Conservation (phyloP, 768 basidiomycete genomes). For the Lactarius deliciosus region DNA sequence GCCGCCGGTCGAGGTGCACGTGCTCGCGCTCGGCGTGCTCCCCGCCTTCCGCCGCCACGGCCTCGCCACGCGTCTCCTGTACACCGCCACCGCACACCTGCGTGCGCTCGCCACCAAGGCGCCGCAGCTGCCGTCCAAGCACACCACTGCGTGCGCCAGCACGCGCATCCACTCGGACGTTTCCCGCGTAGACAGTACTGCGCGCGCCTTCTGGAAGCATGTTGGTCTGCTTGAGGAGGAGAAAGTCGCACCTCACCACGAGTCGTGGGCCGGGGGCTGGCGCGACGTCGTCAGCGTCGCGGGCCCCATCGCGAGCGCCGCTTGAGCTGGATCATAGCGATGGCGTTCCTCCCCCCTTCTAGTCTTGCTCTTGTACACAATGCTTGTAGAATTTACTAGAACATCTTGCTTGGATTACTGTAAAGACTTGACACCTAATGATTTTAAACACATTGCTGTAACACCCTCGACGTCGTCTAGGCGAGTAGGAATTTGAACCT, state of each 20-base stretch:
- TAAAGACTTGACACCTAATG: background rate
- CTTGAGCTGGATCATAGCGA: background rate
- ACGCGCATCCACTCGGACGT: constrained; percentile 13
- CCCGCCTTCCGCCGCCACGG: constrained; percentile 46
- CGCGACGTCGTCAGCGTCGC: constrained; percentile 23
- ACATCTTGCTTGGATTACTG: background rate
- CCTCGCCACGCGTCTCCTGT: constrained; percentile 45
- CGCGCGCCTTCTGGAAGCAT: constrained; percentile 21
- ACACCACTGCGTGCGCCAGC: background rate
- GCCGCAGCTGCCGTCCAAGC: constrained; percentile 16
- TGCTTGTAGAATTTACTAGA: background rate
- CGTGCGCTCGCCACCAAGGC: constrained; percentile 18
- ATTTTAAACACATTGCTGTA: background rate
- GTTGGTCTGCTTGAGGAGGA: constrained; percentile 23
- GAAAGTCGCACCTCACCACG: background rate
- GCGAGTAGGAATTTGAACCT: no score
- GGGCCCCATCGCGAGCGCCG: constrained; percentile 17
- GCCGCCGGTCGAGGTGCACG: constrained; percentile 49
- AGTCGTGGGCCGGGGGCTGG: constrained; percentile 23
- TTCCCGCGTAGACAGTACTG: constrained; percentile 4
- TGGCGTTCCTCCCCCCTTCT: no score
- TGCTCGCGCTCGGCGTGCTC: constrained; percentile 53
- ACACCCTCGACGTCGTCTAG: no score
- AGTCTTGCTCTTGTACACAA: background rate
- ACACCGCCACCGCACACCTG: constrained; percentile 35